Evolutionary conservation across 495 filamentous ascomycete genomes (phyloP), one percentile per base, ranked within the genome.

Genomic region (Aspergillus nidulans): DNA sequence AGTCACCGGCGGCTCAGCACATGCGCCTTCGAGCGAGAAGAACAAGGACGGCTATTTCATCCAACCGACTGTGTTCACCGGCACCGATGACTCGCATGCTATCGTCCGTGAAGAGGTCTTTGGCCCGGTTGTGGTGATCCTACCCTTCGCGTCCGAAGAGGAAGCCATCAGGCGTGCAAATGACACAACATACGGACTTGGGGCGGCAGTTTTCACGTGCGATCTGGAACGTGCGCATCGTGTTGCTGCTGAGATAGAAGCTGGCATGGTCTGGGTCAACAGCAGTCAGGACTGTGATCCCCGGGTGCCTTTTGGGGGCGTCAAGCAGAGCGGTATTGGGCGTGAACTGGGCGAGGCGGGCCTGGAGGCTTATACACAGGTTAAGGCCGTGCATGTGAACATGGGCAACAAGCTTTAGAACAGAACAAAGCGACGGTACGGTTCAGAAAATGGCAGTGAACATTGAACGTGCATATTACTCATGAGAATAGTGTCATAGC

Each of bases 101-200:
- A 71, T 78, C 16, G 69, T 75, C 60, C 65, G 66, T 10, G 78
- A 80, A 48, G 79, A 81, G 56, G 72, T 80, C 12, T 82, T 81
- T 47, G 79, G 78, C 1, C 78, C 78, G 1, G 73, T 81, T 13
- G 26, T 18, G 24, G 30, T 15, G 68, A 65, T 63, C 63, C 38
- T 69, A 30, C 63, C 63, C 9, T 96, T 96, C 74, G 83, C 83
- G 64, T 86, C 81, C 0, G 92, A 97, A 62, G 86, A 86, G 32
- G 90, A 97, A 53, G 92, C 88, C 0, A 72, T 96, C 21, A 73
- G 78, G 40, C 78, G 87, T 66, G 92, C 92, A 20, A 97, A 96
- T 63, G 82, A 90, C 66, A 90, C 87, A 13, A 50, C 24, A 20
- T 50, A 50, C n/a, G 92, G 92, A 1, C 81, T 97, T 4, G 92